Evolutionary conservation across 805 yeast genomes (phyloP), one percentile per base, ranked within the genome.

Genomic region (Yarrowia sp.): DNA sequence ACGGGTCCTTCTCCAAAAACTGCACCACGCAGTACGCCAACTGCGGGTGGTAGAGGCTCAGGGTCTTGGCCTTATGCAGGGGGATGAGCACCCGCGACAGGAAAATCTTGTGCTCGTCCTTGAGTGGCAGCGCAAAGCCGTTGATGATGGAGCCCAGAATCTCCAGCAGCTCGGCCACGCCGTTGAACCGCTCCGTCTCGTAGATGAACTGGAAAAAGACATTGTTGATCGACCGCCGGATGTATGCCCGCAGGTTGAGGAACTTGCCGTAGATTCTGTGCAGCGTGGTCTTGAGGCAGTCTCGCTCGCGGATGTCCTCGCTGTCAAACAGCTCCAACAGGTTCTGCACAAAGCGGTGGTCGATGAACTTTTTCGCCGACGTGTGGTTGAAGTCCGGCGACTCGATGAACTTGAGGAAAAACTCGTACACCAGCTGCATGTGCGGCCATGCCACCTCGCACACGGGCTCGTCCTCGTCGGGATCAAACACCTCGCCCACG

Each of bases 381-480:
- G 92, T 92, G 76, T 93, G 97, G 75, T 91, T 91, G 78, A 95
- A 94, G 79, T 93, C 98, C 2, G 97, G 96, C 71, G 94, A 87
- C 79, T 95, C 98, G 66, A 95, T 88, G 78, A 95, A 94, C 74
- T 97, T 83, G 69, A 95, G 81, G 76, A 95, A 94, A 74, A 95
- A 92, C 78, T 95, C 98, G 80, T 95, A 95, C 39, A 93, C 96
- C 50, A 92, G 85, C 78, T 92, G 96, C 98, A 95, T 95, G 77
- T 95, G 99, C 13, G 98, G 97, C 99, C 99, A 95, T 10, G 98
- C 93, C 71, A 94, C 86, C 77, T 95, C 98, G 73, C 87, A 87
- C 44, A 95, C 96, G 2, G 98, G 98, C 79, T 95, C 99, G 80
- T 95, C 99, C 79, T 95, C 99, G 79, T 95, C 99, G 0, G 99